Conservation (phyloP, 2,329 filamentous ascomycete species). For the Pseudopithomyces maydicus region DNA sequence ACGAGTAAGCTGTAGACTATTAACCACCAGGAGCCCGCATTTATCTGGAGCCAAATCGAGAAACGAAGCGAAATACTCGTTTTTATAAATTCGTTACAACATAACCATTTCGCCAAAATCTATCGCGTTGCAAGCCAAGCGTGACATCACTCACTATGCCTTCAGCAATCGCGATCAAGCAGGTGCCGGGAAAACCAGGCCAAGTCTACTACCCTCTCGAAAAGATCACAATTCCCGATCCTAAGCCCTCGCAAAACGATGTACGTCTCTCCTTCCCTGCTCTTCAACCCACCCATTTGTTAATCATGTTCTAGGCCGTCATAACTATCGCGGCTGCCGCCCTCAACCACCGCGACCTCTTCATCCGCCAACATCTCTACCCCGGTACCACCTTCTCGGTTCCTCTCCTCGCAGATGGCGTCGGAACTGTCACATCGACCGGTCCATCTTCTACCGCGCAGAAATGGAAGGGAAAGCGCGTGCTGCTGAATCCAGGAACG, state of each 20-base stretch:
- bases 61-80: neutral
- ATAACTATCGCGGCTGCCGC: conserved; percentile 78
- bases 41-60: neutral
- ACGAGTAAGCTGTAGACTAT: conserved; percentile 1
- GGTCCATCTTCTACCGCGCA: conserved; percentile 62
- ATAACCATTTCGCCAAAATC: neutral
- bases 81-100: neutral
- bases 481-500: conserved; percentile 77
- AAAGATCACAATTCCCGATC: conserved; percentile 35
- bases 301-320: conserved; percentile 63
- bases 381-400: conserved; percentile 79
- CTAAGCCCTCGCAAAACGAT: conserved; percentile 37
- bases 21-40: neutral
- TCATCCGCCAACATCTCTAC: conserved; percentile 91
- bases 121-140: neutral
- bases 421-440: conserved; percentile 70
- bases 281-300: neutral
- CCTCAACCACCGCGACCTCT: conserved; percentile 94
- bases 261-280: conserved; percentile 15
- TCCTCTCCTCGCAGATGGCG: conserved; percentile 83
- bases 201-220: conserved; percentile 78
- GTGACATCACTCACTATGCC: conserved; percentile 45
- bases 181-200: conserved; percentile 81
- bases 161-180: conserved; percentile 65
- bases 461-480: conserved; percentile 67